phyloP scores from a whole-genome alignment of 129 eudicot genomes.

The Flaveria bidentis region DNA sequence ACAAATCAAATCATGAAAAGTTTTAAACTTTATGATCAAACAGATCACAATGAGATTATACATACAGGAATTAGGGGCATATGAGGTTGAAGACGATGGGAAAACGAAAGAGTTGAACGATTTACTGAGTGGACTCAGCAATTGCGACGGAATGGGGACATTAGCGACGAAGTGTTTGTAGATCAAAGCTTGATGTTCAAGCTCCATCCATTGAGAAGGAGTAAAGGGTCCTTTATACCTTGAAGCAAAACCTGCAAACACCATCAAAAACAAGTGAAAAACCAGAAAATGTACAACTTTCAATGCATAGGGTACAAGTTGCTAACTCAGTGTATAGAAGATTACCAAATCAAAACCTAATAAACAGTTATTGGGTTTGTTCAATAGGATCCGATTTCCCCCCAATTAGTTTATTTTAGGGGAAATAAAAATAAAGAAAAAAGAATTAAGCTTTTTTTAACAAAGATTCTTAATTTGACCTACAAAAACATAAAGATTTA shows the following conservation, averaged over 20 bases:
- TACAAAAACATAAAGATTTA: background rate
- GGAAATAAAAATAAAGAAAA: background rate
- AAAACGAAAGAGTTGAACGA: conserved; percentile 58
- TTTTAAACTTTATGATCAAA: background rate
- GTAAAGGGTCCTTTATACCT: conserved; percentile 80
- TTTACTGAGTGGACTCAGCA: conserved; percentile 66
- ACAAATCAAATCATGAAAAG: conserved; percentile 7
- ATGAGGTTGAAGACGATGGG: conserved; percentile 54
- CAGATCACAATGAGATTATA: background rate
- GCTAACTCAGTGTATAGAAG: background rate
- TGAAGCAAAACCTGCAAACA: conserved; percentile 26
- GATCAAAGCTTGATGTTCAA: conserved; percentile 89
- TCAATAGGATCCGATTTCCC: conserved; percentile 30
- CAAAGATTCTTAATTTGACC: background rate
- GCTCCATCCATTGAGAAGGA: conserved; percentile 90
- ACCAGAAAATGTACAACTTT: background rate
- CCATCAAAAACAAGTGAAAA: background rate
- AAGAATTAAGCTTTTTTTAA: background rate
- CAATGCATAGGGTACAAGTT: conserved; percentile 29
- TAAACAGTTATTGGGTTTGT: conserved; percentile 23
- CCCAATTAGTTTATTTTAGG: background rate
- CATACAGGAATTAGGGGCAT: conserved; percentile 75
- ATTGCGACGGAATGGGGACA: conserved; percentile 77
- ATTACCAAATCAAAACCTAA: background rate
- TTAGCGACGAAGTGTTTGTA: conserved; percentile 83